Conservation (phyloP, 257 asterid species). For the Dorcoceras hygrometricum region DNA sequence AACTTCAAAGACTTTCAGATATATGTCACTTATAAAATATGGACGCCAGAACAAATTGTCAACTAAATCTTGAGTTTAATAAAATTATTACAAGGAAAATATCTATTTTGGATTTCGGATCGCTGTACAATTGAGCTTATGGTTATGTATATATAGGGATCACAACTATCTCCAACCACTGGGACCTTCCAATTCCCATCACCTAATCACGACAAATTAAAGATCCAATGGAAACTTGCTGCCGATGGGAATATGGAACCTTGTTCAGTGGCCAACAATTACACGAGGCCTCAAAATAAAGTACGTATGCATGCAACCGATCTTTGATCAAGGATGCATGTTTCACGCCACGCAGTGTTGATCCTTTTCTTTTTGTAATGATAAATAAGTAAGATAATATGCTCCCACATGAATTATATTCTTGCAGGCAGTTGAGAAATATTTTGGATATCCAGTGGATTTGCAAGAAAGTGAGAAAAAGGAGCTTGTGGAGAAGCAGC, state of each 20-base stretch:
- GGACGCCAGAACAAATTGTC: too few relatives aligned
- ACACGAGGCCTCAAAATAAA: constrained; percentile 18
- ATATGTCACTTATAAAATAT: too few relatives aligned
- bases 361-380: neutral
- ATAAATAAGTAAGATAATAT: neutral
- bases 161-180: constrained; percentile 66
- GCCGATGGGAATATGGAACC: constrained; percentile 20
- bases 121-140: too few relatives aligned
- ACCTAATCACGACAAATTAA: constrained; percentile 28
- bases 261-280: neutral
- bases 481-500: constrained; percentile 20
- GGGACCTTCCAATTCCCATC: constrained; percentile 48
- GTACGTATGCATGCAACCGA: constrained; percentile 10
- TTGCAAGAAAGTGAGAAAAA: constrained; percentile 24
- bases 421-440: constrained; percentile 29
- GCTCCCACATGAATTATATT: neutral
- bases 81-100: too few relatives aligned
- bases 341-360: too few relatives aligned
- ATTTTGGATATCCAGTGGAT: constrained; percentile 24
- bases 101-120: too few relatives aligned
- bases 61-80: too few relatives aligned
- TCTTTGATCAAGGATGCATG: neutral
- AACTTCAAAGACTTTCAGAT: too few relatives aligned
- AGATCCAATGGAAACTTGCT: constrained; percentile 23
- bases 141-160: constrained; percentile 20